phyloP scores from a whole-genome alignment of 2,329 filamentous ascomycete genomes.

The Cladorrhinum sp. region DNA sequence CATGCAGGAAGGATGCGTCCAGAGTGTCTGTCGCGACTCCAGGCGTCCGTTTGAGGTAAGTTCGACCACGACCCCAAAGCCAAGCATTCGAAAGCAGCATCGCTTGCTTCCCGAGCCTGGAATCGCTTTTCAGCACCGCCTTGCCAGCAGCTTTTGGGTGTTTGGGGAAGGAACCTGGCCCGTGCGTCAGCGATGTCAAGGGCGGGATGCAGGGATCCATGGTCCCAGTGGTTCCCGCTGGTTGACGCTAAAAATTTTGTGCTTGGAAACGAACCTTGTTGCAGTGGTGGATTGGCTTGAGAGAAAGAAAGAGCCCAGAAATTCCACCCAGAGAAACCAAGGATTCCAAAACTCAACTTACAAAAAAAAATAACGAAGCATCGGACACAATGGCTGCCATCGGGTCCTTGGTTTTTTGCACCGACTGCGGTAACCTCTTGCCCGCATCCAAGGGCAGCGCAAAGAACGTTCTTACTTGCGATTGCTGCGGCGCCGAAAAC shows the following conservation, averaged over 20 bases:
- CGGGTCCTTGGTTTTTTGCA: constrained; percentile 89
- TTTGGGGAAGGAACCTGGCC: neutral
- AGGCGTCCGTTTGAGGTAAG: neutral
- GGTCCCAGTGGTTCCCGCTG: neutral
- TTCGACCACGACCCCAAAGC: neutral
- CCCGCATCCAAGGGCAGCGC: constrained; percentile 74
- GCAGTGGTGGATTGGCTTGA: constrained; percentile 1
- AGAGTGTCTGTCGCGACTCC: neutral
- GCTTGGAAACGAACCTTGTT: constrained; percentile 5
- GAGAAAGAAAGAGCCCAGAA: neutral
- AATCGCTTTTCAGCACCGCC: constrained; percentile 2
- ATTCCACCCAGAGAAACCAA: neutral
- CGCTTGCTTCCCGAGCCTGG: constrained; percentile 1
- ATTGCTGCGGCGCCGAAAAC: constrained; percentile 81
- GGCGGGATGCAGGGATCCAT: constrained; percentile 3
- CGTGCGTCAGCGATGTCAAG: neutral
- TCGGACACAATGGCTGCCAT: constrained; percentile 70
- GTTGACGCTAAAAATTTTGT: constrained; percentile 11
- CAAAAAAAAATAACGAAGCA: constrained; percentile 4
- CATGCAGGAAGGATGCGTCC: neutral
- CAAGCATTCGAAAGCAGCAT: constrained; percentile 1
- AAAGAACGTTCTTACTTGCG: constrained; percentile 75
- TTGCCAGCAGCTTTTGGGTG: neutral
- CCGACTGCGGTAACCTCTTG: constrained; percentile 84
- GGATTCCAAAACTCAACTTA: neutral